phyloP scores from a whole-genome alignment of 257 asterid species.

The Phtheirospermum japonicum region DNA sequence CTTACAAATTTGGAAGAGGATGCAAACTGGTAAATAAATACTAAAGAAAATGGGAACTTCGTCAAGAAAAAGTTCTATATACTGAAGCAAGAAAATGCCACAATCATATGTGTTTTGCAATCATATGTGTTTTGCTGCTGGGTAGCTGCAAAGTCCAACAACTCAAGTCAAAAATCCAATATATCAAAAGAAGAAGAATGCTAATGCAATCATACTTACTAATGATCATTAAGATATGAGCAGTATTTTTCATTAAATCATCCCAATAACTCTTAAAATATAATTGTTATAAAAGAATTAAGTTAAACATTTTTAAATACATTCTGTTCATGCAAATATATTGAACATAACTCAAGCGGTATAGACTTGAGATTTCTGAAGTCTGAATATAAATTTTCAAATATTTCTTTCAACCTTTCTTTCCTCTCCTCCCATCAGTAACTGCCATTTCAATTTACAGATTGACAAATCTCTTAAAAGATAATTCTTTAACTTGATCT shows the following conservation, averaged over 20 bases:
- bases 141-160: conserved; percentile 78
- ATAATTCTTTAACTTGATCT: no score
- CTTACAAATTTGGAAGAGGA: conserved; percentile 71
- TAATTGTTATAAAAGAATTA: no score
- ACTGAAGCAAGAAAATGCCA: conserved; percentile 94
- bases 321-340: no score
- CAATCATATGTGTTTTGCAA: conserved; percentile 82
- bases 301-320: no score
- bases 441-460: conserved; percentile 46
- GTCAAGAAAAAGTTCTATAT: conserved; percentile 82
- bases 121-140: no score
- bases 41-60: conserved; percentile 63
- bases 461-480: conserved; percentile 17
- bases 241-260: conserved; percentile 9
- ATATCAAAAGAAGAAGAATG: conserved; percentile 6
- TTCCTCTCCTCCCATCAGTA: conserved; percentile 95
- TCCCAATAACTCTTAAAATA: no score
- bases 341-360: no score
- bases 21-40: conserved; percentile 63
- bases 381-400: no score
- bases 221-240: background rate
- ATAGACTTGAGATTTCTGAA: no score
- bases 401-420: conserved; percentile 64
- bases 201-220: background rate
- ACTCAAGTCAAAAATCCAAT: no score